These are phyloP conservation scores for Didymella exigua DNA, from an alignment of 2,329 filamentous ascomycete species.

Conservation along the genomic window DNA sequence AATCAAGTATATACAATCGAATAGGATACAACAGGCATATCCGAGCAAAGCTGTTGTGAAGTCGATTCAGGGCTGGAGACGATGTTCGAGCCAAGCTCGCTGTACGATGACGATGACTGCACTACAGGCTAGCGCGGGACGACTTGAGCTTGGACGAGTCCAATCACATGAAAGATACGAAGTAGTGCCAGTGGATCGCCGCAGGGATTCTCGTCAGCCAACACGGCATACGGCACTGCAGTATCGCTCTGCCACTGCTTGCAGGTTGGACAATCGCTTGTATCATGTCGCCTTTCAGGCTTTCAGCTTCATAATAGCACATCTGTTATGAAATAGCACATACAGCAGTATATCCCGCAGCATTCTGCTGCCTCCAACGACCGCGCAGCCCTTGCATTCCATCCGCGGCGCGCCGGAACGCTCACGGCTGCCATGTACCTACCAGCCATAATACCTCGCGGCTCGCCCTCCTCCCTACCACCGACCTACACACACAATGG, in stretches of 20 bases:
- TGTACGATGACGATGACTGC: constrained; percentile 20
- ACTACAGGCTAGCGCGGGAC: constrained; percentile 20
- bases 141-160: constrained; percentile 16
- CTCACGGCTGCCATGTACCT: constrained; percentile 9
- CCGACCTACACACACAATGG: constrained; percentile 11
- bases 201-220: constrained; percentile 24
- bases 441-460: constrained; percentile 19
- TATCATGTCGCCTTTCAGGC: constrained; percentile 22
- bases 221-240: constrained; percentile 21
- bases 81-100: neutral
- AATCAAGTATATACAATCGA: neutral
- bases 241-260: constrained; percentile 8
- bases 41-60: too few relatives aligned
- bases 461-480: constrained; percentile 27
- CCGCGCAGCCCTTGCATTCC: constrained; percentile 32
- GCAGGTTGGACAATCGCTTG: neutral
- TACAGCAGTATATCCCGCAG: neutral
- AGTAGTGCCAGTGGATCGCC: constrained; percentile 4
- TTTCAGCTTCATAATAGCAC: constrained; percentile 8
- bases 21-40: too few relatives aligned
- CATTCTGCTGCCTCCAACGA: neutral
- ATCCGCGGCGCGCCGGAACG: constrained; percentile 29
- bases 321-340: constrained; percentile 1
- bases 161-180: constrained; percentile 29
- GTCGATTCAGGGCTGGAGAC: neutral